These are phyloP conservation scores for Gnaphalium uliginosum DNA, from an alignment of 129 eudicot genomes.

Conservation along the genomic window DNA sequence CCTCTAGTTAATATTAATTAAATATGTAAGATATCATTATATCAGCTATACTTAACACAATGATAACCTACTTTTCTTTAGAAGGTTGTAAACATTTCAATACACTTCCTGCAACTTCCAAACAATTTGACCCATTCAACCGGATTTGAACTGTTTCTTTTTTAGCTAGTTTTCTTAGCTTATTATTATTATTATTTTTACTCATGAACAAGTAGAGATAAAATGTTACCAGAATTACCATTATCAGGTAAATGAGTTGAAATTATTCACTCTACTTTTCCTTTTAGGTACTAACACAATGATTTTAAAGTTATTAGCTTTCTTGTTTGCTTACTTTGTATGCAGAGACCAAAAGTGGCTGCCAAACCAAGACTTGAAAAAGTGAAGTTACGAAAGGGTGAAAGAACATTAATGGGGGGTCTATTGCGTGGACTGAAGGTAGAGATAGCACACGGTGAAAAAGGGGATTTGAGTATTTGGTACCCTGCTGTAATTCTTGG, in stretches of 20 bases:
- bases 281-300: not conserved
- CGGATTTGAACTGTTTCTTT: not conserved
- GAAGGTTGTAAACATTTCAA: not conserved
- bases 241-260: not conserved
- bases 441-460: conserved; percentile 52
- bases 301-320: conserved; percentile 4
- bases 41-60: too few relatives aligned
- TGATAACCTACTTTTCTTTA: not conserved
- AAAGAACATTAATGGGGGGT: conserved; percentile 17
- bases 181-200: not conserved
- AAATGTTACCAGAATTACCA: not conserved
- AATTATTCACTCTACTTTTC: not conserved
- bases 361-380: conserved; percentile 37
- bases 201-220: not conserved
- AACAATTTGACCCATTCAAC: not conserved
- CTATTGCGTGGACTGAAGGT: conserved; percentile 41
- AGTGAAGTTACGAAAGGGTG: conserved; percentile 23
- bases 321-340: conserved; percentile 15
- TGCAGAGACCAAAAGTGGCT: conserved; percentile 46
- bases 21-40: not conserved
- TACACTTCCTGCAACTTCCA: not conserved
- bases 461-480: conserved; percentile 46
- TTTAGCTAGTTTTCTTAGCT: not conserved
- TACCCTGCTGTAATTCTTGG: conserved; percentile 51
- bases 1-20: not conserved